Conservation (phyloP, 2,329 filamentous ascomycete species). For the Pyrenophora tritici-repentis region DNA sequence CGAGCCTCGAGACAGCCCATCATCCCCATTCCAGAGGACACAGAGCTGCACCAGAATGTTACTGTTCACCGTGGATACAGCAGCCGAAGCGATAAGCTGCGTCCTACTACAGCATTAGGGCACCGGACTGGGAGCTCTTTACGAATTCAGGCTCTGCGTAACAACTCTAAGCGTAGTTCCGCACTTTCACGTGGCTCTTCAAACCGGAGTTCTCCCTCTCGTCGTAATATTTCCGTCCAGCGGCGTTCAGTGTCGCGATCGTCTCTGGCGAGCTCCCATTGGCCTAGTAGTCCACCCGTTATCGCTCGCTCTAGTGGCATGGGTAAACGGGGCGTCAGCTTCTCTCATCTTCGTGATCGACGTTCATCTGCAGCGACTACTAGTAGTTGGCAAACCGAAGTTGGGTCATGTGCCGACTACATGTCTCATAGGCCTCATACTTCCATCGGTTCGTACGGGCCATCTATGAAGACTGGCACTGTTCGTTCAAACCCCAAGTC, state of each 20-base stretch:
- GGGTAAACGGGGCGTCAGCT: conserved; percentile 67
- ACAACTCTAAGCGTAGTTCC: conserved; percentile 41
- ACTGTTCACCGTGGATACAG: conserved; percentile 64
- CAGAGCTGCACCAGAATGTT: conserved; percentile 66
- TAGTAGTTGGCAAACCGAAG: conserved; percentile 38
- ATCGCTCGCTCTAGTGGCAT: conserved; percentile 56
- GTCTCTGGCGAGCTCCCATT: conserved; percentile 54
- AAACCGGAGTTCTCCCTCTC: conserved; percentile 38
- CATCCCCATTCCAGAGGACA: conserved; percentile 50
- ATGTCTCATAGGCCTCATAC: conserved; percentile 30
- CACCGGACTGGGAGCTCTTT: conserved; percentile 51
- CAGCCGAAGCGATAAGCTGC: conserved; percentile 41
- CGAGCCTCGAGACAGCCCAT: conserved; percentile 67
- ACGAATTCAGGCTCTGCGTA: conserved; percentile 48
- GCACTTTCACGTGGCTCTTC: conserved; percentile 40
- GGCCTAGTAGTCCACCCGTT: conserved; percentile 55
- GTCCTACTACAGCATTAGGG: conserved; percentile 44
- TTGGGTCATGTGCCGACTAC: conserved; percentile 37
- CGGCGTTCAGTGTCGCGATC: conserved; percentile 43
- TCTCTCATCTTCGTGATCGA: conserved; percentile 58
- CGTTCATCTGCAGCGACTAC: conserved; percentile 51
- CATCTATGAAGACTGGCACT: conserved; percentile 27
- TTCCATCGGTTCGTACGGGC: conserved; percentile 29
- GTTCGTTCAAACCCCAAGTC: conserved; percentile 34
- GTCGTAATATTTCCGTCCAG: conserved; percentile 28